Evolutionary conservation across 177 flowering plant species (phyloP).

Genomic region (Vitis hybrid): DNA sequence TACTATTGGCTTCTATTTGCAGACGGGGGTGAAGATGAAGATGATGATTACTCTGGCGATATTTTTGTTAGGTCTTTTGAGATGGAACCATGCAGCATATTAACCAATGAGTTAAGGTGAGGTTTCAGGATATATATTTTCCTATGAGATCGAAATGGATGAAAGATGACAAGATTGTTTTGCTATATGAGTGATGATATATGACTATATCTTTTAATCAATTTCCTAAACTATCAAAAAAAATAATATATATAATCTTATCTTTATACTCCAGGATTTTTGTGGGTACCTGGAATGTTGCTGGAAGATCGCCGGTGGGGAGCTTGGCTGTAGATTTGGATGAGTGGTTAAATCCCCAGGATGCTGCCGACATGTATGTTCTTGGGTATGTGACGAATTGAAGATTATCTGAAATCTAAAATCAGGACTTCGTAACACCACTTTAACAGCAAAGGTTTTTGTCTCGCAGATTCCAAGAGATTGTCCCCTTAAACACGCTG

Average conservation of each 20-base stretch:
- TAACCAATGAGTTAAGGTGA: constrained; percentile 46
- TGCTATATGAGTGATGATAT: too few relatives aligned
- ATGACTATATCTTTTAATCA: too few relatives aligned
- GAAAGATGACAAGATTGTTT: too few relatives aligned
- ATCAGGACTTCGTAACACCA: not conserved
- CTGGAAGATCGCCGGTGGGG: constrained; percentile 68
- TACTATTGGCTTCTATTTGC: not conserved
- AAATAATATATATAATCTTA: not conserved
- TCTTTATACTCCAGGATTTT: constrained; percentile 35
- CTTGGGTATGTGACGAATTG: constrained; percentile 50
- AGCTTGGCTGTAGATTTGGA: constrained; percentile 69
- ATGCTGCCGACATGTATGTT: constrained; percentile 71
- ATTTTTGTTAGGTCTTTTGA: constrained; percentile 12
- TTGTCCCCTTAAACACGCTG: constrained; percentile 54
- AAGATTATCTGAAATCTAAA: not conserved
- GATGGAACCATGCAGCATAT: constrained; percentile 40
- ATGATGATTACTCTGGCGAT: constrained; percentile 20
- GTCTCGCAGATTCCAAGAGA: constrained; percentile 63
- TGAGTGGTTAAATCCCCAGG: constrained; percentile 73
- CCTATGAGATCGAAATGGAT: too few relatives aligned
- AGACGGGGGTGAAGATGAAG: constrained; percentile 30
- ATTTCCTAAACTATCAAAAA: too few relatives aligned
- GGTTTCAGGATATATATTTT: not conserved
- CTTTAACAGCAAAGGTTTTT: constrained; percentile 2
- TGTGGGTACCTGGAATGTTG: constrained; percentile 81